Evolutionary conservation across 495 filamentous ascomycete genomes (phyloP), one percentile per base, ranked within the genome.

Genomic region (Trichocladium uniseriatum): DNA sequence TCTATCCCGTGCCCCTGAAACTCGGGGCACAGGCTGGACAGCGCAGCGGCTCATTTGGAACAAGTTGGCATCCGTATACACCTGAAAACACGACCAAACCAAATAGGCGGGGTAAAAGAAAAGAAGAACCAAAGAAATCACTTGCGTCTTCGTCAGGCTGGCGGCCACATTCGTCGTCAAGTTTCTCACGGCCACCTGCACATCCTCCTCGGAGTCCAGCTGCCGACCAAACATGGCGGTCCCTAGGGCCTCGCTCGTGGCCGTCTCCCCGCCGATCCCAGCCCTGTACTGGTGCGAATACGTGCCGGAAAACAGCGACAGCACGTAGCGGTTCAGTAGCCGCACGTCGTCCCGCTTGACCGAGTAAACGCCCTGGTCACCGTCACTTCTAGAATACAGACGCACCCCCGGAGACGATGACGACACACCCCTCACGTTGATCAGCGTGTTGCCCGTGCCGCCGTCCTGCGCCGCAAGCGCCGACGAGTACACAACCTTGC

Each of bases 61-160:
- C n/a, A n/a, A n/a, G n/a, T n/a, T n/a, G n/a, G n/a, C n/a, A n/a
- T n/a, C n/a, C n/a, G n/a, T n/a, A n/a, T n/a, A n/a, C n/a, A n/a
- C n/a, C n/a, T n/a, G n/a, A n/a, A n/a, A n/a, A n/a, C n/a, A n/a
- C n/a, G n/a, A n/a, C n/a, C n/a, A n/a, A n/a, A n/a, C n/a, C n/a
- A n/a, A n/a, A n/a, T n/a, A n/a, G n/a, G n/a, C n/a, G n/a, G n/a
- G n/a, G n/a, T n/a, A 38, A 41, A 51, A 35, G 19, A 16, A 28
- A 45, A 47, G 31, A 38, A 34, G 20, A 51, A 38, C 24, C 24
- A 27, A 27, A 27, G 3, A 27, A 27, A 27, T 8, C 16, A 49
- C 60, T 60, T 47, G 55, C 60, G 49, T 31, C 39, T 63, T 64
- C 0, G 58, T 57, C 51, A 64, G 24, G 43, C 55, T 59, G 13